Conservation (phyloP, 176 grass and related monocot species). For the Avena insularis region DNA sequence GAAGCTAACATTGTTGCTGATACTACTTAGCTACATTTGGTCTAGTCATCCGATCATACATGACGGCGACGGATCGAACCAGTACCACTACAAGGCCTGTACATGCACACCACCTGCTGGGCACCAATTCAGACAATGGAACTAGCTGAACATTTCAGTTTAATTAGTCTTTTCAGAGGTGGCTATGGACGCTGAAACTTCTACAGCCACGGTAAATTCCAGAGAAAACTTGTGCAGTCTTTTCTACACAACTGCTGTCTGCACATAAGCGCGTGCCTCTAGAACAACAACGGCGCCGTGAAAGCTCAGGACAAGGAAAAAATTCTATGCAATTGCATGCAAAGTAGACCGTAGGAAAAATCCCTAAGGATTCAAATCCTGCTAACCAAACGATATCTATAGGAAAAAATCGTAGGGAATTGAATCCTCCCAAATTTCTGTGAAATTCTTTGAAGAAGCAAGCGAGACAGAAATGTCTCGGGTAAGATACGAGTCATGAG, state of each 20-base stretch:
- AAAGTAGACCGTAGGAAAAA: no score
- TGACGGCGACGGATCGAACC: not conserved
- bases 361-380: no score
- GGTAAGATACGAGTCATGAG: not conserved
- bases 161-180: not conserved
- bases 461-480: no score
- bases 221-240: not conserved
- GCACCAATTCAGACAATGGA: not conserved
- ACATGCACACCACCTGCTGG: not conserved
- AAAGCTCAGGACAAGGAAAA: not conserved
- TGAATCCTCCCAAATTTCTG: no score
- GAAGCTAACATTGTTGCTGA: not conserved
- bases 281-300: not conserved
- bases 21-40: not conserved
- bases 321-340: no score
- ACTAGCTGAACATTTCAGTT: not conserved
- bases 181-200: not conserved
- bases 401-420: no score
- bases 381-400: no score
- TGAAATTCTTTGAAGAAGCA: no score
- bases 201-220: not conserved
- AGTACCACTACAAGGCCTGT: not conserved
- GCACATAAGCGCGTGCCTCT: not conserved
- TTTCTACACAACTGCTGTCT: not conserved
- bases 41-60: not conserved